Base-by-base conservation (phyloP, 768 basidiomycete genomes). In the Coprinopsis strossmayeri region DNA sequence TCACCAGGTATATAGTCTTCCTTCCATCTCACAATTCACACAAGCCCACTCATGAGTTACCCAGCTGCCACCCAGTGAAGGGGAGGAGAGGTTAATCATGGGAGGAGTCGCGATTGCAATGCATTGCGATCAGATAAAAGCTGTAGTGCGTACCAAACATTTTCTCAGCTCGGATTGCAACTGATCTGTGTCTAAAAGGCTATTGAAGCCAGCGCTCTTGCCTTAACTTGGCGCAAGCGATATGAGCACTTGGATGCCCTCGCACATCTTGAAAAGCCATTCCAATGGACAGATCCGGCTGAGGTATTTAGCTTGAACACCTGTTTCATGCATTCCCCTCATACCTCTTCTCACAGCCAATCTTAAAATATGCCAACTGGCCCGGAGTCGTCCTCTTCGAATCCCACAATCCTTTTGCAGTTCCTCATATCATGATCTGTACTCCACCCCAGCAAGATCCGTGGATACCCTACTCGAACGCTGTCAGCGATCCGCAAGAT, bases 211-310 rank as follows among this genome's bases (percentile, higher is more conserved):
- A 67, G 68, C 53, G 50, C 55, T 13, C 53, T 54, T 23, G 77
- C 74, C 23, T 49, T 48, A 18, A 54, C 53, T 10, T 68, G 71
- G 41, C 66, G 72, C 44, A 53, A 54, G 24, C 71, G 71, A 38
- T 76, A 76, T 49, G 69, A 72, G 45, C 46, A 46, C 3, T 53
- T 64, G 0, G 57, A 57, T 4, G 61, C 64, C 53, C 47, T 68
- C 17, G 55, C 52, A 21, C 49, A 57, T 4, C 44, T 71, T 25
- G 76, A 78, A 45, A 60, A 56, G 37, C 62, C 68, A 4, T 78
- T 69, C 56, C 48, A 50, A 34, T 82, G 78, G 79, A 61, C 59
- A 23, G 78, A 82, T 59, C 72, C 76, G 39, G 78, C 74, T 25
- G 69, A 74, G 62, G 77, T 76, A 59, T n/a, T n/a, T n/a, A n/a